These are phyloP conservation scores for Kodamaea fungicola DNA, from an alignment of 1,139 yeast genomes.

Conservation along the genomic window DNA sequence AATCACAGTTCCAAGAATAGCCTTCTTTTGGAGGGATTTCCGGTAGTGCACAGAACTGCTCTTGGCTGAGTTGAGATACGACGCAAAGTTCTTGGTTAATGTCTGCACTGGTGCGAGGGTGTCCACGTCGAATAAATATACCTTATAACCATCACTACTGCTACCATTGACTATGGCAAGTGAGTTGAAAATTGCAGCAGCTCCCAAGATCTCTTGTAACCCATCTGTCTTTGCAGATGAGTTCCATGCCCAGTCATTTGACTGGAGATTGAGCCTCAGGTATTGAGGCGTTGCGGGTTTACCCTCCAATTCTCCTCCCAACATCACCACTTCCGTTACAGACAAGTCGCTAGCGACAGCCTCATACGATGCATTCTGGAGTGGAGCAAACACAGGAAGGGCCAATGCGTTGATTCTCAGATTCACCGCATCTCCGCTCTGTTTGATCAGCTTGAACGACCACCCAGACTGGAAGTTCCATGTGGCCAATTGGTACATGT, in stretches of 20 bases:
- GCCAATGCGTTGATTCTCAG: slow-evolving; percentile 46
- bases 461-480: slow-evolving; percentile 60
- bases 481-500: slow-evolving; percentile 56
- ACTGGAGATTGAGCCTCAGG: slow-evolving; percentile 29
- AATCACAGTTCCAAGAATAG: slow-evolving; percentile 35
- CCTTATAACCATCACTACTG: slow-evolving; percentile 13
- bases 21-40: slow-evolving; percentile 20
- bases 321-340: slow-evolving; percentile 26
- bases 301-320: slow-evolving; percentile 35
- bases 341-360: slow-evolving; percentile 20
- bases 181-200: slow-evolving; percentile 43
- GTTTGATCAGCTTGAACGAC: slow-evolving; percentile 42
- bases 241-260: slow-evolving; percentile 45
- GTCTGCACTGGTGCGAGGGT: slow-evolving; percentile 20
- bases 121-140: slow-evolving; percentile 25
- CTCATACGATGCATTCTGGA: slow-evolving; percentile 15
- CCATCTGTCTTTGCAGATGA: slow-evolving; percentile 12
- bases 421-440: slow-evolving; percentile 26
- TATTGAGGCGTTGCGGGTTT: slow-evolving; percentile 38
- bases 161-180: slow-evolving; percentile 32
- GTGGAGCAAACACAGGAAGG: slow-evolving; percentile 39
- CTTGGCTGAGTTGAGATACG: slow-evolving; percentile 8
- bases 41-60: slow-evolving; percentile 1
- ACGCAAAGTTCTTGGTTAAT: slow-evolving; percentile 14
- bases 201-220: slow-evolving; percentile 31